phyloP scores from a whole-genome alignment of 768 basidiomycete genomes.

The Galerina sulciceps region DNA sequence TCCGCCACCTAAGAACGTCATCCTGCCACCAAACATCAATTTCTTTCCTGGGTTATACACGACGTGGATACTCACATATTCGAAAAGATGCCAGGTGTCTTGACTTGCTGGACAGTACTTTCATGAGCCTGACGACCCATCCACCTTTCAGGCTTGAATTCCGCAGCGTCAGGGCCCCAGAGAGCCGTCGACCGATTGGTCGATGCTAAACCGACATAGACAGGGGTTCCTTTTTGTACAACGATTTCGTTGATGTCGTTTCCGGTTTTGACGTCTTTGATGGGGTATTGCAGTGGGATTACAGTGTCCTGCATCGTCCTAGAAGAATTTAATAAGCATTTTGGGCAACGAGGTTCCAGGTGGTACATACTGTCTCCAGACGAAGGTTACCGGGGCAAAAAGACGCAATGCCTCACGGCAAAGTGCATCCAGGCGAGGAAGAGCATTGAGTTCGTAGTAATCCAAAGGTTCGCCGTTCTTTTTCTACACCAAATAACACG shows the following conservation, averaged over 20 bases:
- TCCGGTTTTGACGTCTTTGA: neutral
- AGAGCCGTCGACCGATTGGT: neutral
- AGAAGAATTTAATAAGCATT: neutral
- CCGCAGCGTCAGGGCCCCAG: neutral
- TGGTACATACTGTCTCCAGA: neutral
- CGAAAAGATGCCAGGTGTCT: neutral
- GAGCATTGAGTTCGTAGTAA: neutral
- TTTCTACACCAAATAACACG: neutral
- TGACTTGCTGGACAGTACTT: neutral
- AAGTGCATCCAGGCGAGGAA: neutral
- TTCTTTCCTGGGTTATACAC: too few species aligned
- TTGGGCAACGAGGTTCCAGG: neutral
- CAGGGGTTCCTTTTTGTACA: neutral
- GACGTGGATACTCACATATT: neutral
- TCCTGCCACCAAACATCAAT: neutral
- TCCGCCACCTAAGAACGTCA: neutral
- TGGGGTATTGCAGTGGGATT: neutral
- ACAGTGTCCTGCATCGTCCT: neutral
- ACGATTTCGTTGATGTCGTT: neutral
- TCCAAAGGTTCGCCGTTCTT: neutral
- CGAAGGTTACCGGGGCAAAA: neutral
- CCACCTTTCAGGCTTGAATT: neutral
- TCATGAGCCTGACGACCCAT: neutral
- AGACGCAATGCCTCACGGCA: neutral
- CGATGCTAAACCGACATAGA: neutral